Evolutionary conservation across 768 basidiomycete genomes (phyloP).

Genomic region (Lactarius quietus): DNA sequence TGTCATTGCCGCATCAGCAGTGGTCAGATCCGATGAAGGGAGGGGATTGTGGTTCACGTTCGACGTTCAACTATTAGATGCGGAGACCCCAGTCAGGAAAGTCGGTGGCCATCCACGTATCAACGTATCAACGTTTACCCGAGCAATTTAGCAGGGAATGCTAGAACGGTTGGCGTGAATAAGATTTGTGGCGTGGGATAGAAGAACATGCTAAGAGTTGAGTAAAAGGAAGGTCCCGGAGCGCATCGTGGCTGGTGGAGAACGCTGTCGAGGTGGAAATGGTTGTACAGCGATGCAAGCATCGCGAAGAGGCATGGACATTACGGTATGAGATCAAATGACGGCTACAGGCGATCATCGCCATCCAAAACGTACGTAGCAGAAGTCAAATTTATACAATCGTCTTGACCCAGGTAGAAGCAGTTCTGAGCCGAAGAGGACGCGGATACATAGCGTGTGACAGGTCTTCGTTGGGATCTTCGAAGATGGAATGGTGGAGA

Average conservation of each 20-base stretch:
- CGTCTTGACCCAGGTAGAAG: background rate
- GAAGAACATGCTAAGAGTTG: background rate
- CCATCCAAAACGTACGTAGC: background rate
- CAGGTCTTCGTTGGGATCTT: background rate
- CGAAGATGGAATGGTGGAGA: background rate
- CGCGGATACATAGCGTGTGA: background rate
- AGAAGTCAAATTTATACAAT: background rate
- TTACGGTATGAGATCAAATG: background rate
- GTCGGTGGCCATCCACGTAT: too few relatives aligned
- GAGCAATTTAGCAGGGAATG: background rate
- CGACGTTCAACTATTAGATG: background rate
- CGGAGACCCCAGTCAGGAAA: background rate
- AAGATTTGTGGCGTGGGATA: background rate
- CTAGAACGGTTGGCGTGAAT: background rate
- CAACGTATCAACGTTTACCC: background rate
- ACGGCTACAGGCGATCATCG: background rate
- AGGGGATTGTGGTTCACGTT: background rate
- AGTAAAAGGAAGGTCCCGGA: background rate
- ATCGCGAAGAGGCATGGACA: background rate
- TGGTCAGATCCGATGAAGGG: background rate
- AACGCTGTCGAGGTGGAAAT: background rate
- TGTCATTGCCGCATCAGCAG: background rate
- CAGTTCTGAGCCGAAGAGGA: background rate
- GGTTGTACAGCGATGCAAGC: background rate
- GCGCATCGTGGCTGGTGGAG: background rate